These are phyloP conservation scores for Amaranthus palmeri DNA, from an alignment of 148 eudicot genomes.

Conservation along the genomic window DNA sequence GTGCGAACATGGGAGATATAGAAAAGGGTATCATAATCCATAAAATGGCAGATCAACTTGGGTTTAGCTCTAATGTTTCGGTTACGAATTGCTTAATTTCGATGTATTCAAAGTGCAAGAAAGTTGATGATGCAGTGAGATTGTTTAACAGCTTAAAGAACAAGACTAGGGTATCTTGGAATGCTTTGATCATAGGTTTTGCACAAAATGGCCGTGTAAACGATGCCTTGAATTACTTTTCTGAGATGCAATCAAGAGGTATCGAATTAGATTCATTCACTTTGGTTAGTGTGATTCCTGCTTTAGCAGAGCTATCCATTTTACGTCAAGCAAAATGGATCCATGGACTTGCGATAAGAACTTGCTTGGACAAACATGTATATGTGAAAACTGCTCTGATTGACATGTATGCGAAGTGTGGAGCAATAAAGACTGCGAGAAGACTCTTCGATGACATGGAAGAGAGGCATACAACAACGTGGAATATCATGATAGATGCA, in stretches of 20 bases:
- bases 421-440: slow-evolving; percentile 67
- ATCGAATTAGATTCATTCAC: slow-evolving; percentile 67
- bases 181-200: slow-evolving; percentile 76
- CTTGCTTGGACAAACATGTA: slow-evolving; percentile 52
- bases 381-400: slow-evolving; percentile 80
- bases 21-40: slow-evolving; percentile 51
- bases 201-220: slow-evolving; percentile 58
- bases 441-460: slow-evolving; percentile 63
- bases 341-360: slow-evolving; percentile 60
- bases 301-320: slow-evolving; percentile 70
- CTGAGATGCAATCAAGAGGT: slow-evolving; percentile 39
- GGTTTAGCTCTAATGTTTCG: slow-evolving; percentile 48
- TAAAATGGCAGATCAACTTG: slow-evolving; percentile 31
- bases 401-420: slow-evolving; percentile 93
- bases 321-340: slow-evolving; percentile 80
- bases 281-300: slow-evolving; percentile 77
- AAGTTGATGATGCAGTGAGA: slow-evolving; percentile 46
- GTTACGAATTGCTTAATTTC: slow-evolving; percentile 75
- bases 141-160: slow-evolving; percentile 41
- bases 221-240: slow-evolving; percentile 53
- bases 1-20: slow-evolving; percentile 59
- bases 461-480: slow-evolving; percentile 63
- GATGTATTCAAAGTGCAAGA: slow-evolving; percentile 81
- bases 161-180: slow-evolving; percentile 87
- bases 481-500: slow-evolving; percentile 95